Conservation (phyloP, 2,329 filamentous ascomycete species). For the Paracorniculantispora psalliotae region DNA sequence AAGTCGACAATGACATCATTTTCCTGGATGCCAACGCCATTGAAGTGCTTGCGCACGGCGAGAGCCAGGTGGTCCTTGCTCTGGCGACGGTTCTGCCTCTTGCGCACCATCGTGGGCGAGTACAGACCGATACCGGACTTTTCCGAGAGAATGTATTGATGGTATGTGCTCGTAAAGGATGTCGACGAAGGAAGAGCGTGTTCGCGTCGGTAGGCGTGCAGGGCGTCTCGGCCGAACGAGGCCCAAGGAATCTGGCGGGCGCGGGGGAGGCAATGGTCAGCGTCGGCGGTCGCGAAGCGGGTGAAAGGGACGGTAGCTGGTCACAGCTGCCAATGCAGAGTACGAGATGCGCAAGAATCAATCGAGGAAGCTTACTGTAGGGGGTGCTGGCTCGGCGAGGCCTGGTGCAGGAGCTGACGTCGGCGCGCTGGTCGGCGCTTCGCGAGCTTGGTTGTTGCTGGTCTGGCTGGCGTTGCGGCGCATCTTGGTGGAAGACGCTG, state of each 20-base stretch:
- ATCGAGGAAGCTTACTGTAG: constrained; percentile 27
- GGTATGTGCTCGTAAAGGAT: constrained; percentile 61
- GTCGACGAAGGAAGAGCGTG: constrained; percentile 67
- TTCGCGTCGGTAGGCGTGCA: constrained; percentile 71
- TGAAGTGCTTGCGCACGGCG: constrained; percentile 77
- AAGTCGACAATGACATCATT: constrained; percentile 79
- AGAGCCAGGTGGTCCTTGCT: constrained; percentile 68
- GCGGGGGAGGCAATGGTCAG: constrained; percentile 15
- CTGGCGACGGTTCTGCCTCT: constrained; percentile 59
- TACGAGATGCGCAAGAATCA: constrained; percentile 2
- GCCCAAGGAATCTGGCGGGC: constrained; percentile 56
- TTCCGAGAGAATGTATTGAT: constrained; percentile 56
- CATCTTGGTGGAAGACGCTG: constrained; percentile 47
- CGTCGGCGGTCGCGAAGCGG: neutral
- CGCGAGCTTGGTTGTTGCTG: constrained; percentile 41
- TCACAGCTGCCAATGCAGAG: neutral
- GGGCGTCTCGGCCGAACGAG: constrained; percentile 59
- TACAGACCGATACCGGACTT: constrained; percentile 61
- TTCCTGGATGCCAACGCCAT: constrained; percentile 71
- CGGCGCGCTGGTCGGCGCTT: constrained; percentile 35
- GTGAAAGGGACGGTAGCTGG: constrained; percentile 4
- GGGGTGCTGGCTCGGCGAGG: constrained; percentile 26
- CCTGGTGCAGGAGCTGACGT: constrained; percentile 28
- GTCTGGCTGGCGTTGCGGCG: constrained; percentile 50
- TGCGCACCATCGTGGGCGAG: constrained; percentile 71